Evolutionary conservation across 176 grass and related monocot genomes (phyloP), one percentile per base, ranked within the genome.

Genomic region (Lolium perenne): DNA sequence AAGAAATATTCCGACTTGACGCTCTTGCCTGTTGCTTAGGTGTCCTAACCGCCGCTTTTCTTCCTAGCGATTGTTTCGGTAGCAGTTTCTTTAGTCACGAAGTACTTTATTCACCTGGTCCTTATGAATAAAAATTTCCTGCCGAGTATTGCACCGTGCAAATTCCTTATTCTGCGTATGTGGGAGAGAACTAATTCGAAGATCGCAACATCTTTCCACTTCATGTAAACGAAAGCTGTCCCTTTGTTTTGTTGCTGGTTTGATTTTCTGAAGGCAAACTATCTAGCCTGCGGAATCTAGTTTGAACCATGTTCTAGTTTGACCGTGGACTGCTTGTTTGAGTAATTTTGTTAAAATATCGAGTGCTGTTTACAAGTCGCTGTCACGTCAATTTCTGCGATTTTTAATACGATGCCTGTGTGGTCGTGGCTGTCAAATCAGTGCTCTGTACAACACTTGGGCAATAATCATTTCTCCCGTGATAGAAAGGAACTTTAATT

Each of bases 241-340:
- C 7, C 23, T 55, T 46, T 79, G 13, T 79, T 70, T 78, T 14
- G 9, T 38, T 82, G 8, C 25, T 48, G 22, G n/a, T 69, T 70
- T 79, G 23, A 67, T 91, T 69, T 75, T 76, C 68, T 54, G 18
- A 35, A 11, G 74, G 50, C 21, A 81, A 60, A 20, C 64, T 68
- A 60, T 80, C 47, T 76, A 15, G 26, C 69, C 61, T 29, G 18
- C 32, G 40, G 45, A 80, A 40, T 40, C 51, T 88, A 38, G 55
- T 70, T 83, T 80, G 67, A 82, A 62, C 23, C 10, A 70, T 45
- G 41, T 41, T 78, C 18, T 35, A 41, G 17, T 84, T 84, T 80
- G 77, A 51, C 89, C 55, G n/a, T 88, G 81, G 85, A 88, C 77
- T 72, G 48, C 11, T 88, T 29, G 89, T 84, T 87, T 47, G 61